A percentile compares a stretch with the other conserved stretches of the same genome.
Conservation (phyloP, 179 eudicot genomes). For the Nepenthes alata region DNA sequence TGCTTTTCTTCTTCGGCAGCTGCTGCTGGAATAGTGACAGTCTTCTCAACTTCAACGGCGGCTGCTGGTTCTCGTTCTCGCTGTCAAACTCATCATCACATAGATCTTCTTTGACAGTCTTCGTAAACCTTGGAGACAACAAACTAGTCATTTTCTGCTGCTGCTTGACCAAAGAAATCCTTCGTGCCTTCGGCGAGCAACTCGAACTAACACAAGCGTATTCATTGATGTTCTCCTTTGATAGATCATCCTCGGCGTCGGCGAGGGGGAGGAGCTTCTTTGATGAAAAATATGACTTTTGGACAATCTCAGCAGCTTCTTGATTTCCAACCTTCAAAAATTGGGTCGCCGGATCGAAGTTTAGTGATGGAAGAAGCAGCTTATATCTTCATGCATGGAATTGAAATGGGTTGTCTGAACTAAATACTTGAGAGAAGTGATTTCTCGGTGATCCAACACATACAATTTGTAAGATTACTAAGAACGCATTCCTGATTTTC, state of each 20-base stretch:
- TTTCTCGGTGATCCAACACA: background rate
- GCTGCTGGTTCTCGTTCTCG: conserved; percentile 7
- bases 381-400: background rate
- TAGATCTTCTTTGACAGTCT: conserved; percentile 3
- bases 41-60: conserved; percentile 21
- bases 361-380: no score
- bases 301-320: conserved; percentile 63
- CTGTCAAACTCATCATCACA: conserved; percentile 3
- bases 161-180: conserved; percentile 29
- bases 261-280: conserved; percentile 14
- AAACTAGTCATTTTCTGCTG: conserved; percentile 10
- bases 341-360: no score
- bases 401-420: background rate
- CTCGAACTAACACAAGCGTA: conserved; percentile 22
- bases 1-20: conserved; percentile 6
- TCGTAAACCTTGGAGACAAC: conserved; percentile 14
- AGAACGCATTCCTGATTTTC: no score
- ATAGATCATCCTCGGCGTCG: conserved; percentile 6
- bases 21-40: conserved; percentile 16
- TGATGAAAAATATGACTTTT: conserved; percentile 16
- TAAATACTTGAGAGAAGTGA: background rate
- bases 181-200: conserved; percentile 36
- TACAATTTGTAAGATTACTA: no score
- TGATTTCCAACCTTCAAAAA: conserved; percentile 60
- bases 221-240: conserved; percentile 15